Conservation (phyloP, 306 rosid genomes). For the barrel medic (Medicago truncatula) region MtrunA17r5.0-ANR NC_053049.1:48121001-48121500, state of each 20-base stretch:
- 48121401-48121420: no score
- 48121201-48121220: constrained; percentile 34
- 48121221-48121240: constrained; percentile 43
- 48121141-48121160: constrained; percentile 21
- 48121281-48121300: constrained; percentile 12
- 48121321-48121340: no score
- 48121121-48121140: constrained; percentile 37
- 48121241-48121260: constrained; percentile 18
- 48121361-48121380: no score
- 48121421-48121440: no score
- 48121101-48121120: constrained; percentile 43
- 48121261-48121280: constrained; percentile 27
- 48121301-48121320: constrained; percentile 37
- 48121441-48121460: no score
- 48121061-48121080: constrained; percentile 90
- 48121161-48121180: constrained; percentile 27
- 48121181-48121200: constrained; percentile 23
- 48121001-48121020: constrained; percentile 81
- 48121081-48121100: constrained; percentile 95
- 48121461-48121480: no score
- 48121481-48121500: no score
- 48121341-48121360: no score
- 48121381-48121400: no score
- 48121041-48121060: constrained; percentile 96
- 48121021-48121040: constrained; percentile 87